phyloP scores from a whole-genome alignment of 1,284 basidiomycete genomes.

The Pascua guehoae region DNA sequence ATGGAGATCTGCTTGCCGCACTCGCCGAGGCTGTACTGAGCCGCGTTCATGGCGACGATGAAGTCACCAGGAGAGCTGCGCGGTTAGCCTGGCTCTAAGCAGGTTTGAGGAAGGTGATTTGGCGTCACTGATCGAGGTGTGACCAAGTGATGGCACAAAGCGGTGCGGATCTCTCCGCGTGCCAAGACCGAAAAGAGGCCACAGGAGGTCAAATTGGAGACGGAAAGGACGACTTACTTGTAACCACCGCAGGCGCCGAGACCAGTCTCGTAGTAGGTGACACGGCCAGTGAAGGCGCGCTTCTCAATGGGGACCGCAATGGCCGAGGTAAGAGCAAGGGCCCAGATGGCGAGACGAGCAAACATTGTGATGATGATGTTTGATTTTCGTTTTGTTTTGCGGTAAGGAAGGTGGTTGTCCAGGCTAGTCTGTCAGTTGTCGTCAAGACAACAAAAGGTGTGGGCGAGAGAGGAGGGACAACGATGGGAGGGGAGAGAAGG shows the following conservation, averaged over 20 bases:
- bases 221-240: slow-evolving; percentile 2
- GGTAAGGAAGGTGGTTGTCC: too few relatives aligned
- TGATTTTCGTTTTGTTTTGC: neutral
- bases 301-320: slow-evolving; percentile 5
- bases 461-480: too few relatives aligned
- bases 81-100: slow-evolving; percentile 6
- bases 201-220: neutral
- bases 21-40: slow-evolving; percentile 53
- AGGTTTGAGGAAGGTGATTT: slow-evolving; percentile 44
- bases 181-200: neutral
- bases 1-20: slow-evolving; percentile 67
- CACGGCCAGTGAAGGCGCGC: slow-evolving; percentile 17
- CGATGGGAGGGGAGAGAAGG: too few relatives aligned
- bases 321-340: slow-evolving; percentile 3
- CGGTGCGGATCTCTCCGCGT: neutral
- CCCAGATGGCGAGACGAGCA: neutral
- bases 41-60: slow-evolving; percentile 46
- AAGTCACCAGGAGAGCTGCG: slow-evolving; percentile 26
- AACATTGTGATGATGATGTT: neutral
- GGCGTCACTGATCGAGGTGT: too few relatives aligned
- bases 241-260: slow-evolving; percentile 26
- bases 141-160: neutral
- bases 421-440: too few relatives aligned
- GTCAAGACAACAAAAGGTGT: too few relatives aligned
- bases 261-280: slow-evolving; percentile 25